These are phyloP conservation scores for bread wheat (Triticum aestivum) DNA, from an alignment of 176 grass and related monocot genomes.

Conservation along the genomic window DNA sequence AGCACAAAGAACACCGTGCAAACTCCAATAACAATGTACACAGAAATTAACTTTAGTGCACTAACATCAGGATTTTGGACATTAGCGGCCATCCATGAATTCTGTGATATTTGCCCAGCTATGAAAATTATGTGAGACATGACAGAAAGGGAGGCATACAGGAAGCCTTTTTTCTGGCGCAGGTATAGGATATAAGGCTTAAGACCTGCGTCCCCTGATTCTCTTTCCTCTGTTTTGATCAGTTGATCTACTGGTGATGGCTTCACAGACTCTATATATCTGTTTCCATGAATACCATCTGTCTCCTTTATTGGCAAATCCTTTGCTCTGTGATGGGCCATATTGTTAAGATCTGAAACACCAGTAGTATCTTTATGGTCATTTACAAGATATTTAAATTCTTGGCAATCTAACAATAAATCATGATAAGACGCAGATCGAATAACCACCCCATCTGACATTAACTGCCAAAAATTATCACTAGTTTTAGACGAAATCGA, in stretches of 20 bases:
- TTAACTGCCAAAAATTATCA: constrained; percentile 57
- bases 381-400: constrained; percentile 81
- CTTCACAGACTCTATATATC: constrained; percentile 30
- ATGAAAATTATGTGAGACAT: constrained; percentile 62
- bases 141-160: constrained; percentile 49
- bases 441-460: constrained; percentile 74
- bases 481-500: neutral
- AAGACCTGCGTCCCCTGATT: constrained; percentile 76
- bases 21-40: constrained; percentile 75
- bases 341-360: constrained; percentile 40
- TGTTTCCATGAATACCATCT: constrained; percentile 20
- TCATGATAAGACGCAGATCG: constrained; percentile 54
- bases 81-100: constrained; percentile 94
- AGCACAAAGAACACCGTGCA: constrained; percentile 62
- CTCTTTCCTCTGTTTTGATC: constrained; percentile 88
- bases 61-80: constrained; percentile 69
- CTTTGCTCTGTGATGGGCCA: constrained; percentile 24
- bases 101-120: constrained; percentile 89
- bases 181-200: constrained; percentile 83
- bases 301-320: constrained; percentile 44
- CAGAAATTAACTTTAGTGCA: constrained; percentile 64
- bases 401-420: constrained; percentile 58
- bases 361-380: constrained; percentile 68
- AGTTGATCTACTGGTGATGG: constrained; percentile 55
- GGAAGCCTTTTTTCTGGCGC: constrained; percentile 70